phyloP scores from a whole-genome alignment of 2,329 filamentous ascomycete genomes.

The Colletotrichum kahawae region DNA sequence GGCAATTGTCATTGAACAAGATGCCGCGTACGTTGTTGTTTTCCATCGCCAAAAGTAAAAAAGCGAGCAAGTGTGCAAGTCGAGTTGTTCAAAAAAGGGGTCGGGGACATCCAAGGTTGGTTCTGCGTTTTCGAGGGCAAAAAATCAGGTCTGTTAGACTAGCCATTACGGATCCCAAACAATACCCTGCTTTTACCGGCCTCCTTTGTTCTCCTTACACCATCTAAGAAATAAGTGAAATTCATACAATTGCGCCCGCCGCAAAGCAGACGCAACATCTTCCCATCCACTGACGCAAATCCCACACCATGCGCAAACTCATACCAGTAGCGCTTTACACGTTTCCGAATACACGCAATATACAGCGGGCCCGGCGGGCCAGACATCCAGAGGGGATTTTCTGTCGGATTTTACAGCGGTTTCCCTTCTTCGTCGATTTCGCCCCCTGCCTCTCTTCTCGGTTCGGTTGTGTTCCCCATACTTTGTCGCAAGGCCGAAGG shows the following conservation, averaged over 20 bases:
- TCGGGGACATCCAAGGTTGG: background rate
- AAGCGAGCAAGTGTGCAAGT: background rate
- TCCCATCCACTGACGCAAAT: background rate
- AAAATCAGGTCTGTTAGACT: slow-evolving; percentile 20
- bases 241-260: background rate
- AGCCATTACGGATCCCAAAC: slow-evolving; percentile 12
- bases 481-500: background rate
- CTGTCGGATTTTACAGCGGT: background rate
- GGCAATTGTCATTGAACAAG: background rate
- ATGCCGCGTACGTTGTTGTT: background rate
- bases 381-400: background rate
- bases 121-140: background rate
- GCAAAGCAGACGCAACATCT: background rate
- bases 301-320: background rate
- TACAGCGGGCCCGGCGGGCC: slow-evolving; percentile 4
- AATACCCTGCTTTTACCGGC: slow-evolving; percentile 12
- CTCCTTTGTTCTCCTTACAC: slow-evolving; percentile 18
- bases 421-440: background rate
- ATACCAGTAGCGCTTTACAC: slow-evolving; percentile 1
- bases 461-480: background rate
- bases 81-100: background rate
- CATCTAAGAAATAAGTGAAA: slow-evolving; percentile 9
- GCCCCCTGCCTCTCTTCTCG: background rate
- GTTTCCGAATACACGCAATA: slow-evolving; percentile 6
- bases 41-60: background rate